Percentiles rank a stretch among this genome's conserved stretches.
These are phyloP conservation scores for Paecilomyces variotii DNA, from an alignment of 2,329 filamentous ascomycete species.

Conservation along the genomic window DNA sequence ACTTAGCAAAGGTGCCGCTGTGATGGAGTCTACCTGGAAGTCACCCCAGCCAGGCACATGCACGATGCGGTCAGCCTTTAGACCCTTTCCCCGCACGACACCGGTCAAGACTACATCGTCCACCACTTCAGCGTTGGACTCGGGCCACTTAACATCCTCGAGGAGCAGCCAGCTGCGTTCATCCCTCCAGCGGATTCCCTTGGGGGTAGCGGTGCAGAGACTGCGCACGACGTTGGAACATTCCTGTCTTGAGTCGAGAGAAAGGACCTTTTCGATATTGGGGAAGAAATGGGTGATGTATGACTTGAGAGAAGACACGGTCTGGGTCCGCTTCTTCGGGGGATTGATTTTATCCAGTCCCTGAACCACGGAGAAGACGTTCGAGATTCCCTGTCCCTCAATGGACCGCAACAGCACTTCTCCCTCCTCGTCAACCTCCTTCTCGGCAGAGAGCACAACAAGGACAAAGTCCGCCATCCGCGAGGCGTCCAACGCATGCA, in stretches of 20 bases:
- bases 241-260: conserved; percentile 79
- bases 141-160: conserved; percentile 68
- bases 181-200: conserved; percentile 91
- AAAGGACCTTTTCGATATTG: conserved; percentile 82
- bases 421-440: conserved; percentile 69
- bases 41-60: conserved; percentile 92
- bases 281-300: conserved; percentile 95
- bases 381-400: conserved; percentile 91
- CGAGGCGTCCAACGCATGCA: conserved; percentile 74
- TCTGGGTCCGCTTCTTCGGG: conserved; percentile 66
- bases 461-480: conserved; percentile 86
- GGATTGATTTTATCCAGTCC: conserved; percentile 70
- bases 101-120: conserved; percentile 70
- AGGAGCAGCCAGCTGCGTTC: conserved; percentile 93
- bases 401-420: conserved; percentile 79
- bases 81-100: conserved; percentile 71
- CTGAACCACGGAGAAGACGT: conserved; percentile 77
- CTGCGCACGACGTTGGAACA: conserved; percentile 85
- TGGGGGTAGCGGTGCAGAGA: conserved; percentile 83
- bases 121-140: conserved; percentile 37
- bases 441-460: conserved; percentile 70
- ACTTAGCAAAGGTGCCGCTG: conserved; percentile 59
- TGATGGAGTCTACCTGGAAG: conserved; percentile 86
- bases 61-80: conserved; percentile 84
- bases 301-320: conserved; percentile 76